A percentile compares a stretch with the other conserved stretches of the same genome.
Evolutionary conservation across 257 asterid genomes (phyloP).

Genomic region (Voacanga thouarsii): DNA sequence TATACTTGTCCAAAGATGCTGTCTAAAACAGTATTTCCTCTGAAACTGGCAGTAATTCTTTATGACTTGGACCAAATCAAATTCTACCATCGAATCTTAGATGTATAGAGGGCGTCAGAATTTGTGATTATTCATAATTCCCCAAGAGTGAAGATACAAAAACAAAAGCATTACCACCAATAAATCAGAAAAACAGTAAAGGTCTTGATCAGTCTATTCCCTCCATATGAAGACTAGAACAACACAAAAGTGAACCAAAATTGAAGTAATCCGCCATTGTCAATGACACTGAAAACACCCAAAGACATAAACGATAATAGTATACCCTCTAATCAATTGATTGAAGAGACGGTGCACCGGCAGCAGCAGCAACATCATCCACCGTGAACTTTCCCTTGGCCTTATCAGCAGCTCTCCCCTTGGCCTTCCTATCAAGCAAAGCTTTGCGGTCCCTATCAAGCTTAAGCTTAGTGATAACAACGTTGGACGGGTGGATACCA

Average conservation of each 20-base stretch:
- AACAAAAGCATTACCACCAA: background rate
- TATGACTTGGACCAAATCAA: background rate
- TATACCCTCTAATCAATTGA: background rate
- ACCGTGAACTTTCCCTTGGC: slow-evolving; percentile 73
- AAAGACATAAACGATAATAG: background rate
- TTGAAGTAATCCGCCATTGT: background rate
- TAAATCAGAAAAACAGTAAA: background rate
- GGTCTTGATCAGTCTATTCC: background rate
- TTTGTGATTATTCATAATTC: background rate
- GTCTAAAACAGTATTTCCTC: background rate
- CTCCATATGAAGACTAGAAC: background rate
- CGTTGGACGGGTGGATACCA: slow-evolving; percentile 68
- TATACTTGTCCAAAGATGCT: too few relatives aligned
- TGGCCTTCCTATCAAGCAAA: slow-evolving; percentile 64
- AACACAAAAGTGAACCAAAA: background rate
- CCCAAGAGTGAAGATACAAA: too few relatives aligned
- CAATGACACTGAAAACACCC: background rate
- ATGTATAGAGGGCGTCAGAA: too few relatives aligned
- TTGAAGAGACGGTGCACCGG: background rate
- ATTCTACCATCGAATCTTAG: too few relatives aligned
- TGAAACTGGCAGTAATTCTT: background rate
- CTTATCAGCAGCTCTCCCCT: slow-evolving; percentile 70
- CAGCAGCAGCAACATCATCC: slow-evolving; percentile 38
- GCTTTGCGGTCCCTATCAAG: slow-evolving; percentile 69
- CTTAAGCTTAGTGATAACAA: slow-evolving; percentile 58